These are phyloP conservation scores for Daldinia eschscholtzii DNA, from an alignment of 2,329 filamentous ascomycete species.

Conservation along the genomic window DNA sequence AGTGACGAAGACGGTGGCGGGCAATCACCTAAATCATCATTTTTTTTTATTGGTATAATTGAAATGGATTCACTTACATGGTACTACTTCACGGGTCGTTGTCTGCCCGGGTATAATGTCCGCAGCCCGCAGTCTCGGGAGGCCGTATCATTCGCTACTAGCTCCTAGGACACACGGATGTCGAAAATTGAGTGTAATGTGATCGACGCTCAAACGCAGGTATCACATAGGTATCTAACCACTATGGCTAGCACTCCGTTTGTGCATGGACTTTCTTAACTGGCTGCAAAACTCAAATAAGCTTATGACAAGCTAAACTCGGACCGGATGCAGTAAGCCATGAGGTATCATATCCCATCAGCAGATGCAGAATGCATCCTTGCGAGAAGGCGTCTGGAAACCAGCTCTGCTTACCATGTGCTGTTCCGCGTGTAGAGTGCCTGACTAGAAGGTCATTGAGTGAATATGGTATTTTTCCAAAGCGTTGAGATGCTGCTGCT, in stretches of 20 bases:
- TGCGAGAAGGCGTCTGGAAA: not conserved
- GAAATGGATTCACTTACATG: not conserved
- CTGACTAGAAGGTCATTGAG: not conserved
- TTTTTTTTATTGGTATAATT: constrained; percentile 7
- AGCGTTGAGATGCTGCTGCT: not conserved
- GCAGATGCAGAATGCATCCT: not conserved
- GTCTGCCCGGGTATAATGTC: constrained; percentile 7
- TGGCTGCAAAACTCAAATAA: not conserved
- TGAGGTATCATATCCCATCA: constrained; percentile 2
- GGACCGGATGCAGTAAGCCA: not conserved
- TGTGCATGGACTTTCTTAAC: not conserved
- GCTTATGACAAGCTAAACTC: not conserved
- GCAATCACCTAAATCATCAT: constrained; percentile 6
- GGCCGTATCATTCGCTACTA: constrained; percentile 32
- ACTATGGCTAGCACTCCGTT: not conserved
- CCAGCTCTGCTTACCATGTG: not conserved
- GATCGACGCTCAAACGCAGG: not conserved
- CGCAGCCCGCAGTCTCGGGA: constrained; percentile 39
- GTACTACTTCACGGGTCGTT: not conserved
- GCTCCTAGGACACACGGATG: constrained; percentile 25
- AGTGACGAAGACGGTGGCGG: constrained; percentile 1
- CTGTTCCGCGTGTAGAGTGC: not conserved
- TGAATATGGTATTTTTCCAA: not conserved
- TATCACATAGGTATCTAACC: constrained; percentile 1
- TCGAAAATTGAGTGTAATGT: constrained; percentile 13